These are phyloP conservation scores for Amniculicola lignicola DNA, from an alignment of 495 filamentous ascomycete genomes.

Conservation along the genomic window DNA sequence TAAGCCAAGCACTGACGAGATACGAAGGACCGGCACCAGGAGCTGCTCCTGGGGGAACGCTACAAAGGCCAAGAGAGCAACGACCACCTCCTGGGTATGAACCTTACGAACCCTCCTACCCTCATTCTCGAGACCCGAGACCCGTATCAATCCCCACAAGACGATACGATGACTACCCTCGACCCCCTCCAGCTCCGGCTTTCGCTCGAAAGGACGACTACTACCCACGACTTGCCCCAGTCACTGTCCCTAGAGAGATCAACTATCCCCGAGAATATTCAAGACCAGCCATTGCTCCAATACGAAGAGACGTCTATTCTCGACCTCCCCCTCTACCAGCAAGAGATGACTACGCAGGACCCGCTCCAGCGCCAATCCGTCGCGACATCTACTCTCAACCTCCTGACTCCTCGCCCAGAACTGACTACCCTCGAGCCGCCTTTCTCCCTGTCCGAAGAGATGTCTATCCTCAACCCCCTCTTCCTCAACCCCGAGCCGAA, in stretches of 20 bases:
- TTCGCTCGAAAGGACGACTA: constrained; percentile 14
- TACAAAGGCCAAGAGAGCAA: constrained; percentile 21
- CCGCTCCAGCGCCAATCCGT: neutral
- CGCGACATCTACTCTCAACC: constrained; percentile 12
- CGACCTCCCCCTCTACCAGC: neutral
- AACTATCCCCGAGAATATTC: neutral
- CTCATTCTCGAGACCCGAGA: neutral
- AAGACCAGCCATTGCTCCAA: neutral
- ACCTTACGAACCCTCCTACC: neutral
- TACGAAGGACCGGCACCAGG: constrained; percentile 12
- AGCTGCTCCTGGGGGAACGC: constrained; percentile 21
- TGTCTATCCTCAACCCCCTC: neutral
- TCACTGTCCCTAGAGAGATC: neutral
- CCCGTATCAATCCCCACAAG: neutral
- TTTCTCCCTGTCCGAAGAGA: neutral
- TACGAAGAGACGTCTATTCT: constrained; percentile 6
- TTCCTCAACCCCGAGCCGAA: neutral
- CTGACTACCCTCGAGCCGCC: neutral
- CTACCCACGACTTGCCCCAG: constrained; percentile 5
- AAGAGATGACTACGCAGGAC: neutral
- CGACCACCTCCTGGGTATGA: constrained; percentile 2
- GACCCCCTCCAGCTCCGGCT: neutral
- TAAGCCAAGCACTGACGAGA: neutral
- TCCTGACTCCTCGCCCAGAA: neutral
- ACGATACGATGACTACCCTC: constrained; percentile 13